Evolutionary conservation across 306 rosid genomes (phyloP).

Genomic region (Sophora flavescens): DNA sequence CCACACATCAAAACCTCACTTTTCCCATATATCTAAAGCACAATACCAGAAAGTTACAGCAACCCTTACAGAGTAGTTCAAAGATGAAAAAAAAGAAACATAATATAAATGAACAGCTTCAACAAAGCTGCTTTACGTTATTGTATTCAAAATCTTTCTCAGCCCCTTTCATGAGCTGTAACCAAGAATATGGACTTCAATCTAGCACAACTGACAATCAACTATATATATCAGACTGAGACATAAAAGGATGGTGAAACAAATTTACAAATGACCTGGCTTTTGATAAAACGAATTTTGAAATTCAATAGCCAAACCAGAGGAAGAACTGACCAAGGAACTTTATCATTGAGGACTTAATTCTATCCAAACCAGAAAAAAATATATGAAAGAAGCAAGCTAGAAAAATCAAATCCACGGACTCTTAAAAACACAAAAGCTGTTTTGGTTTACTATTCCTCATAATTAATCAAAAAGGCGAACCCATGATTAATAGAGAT

Average conservation of each 20-base stretch:
- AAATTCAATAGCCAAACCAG: slow-evolving; percentile 24
- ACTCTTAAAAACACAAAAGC: slow-evolving; percentile 9
- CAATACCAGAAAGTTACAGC: slow-evolving; percentile 22
- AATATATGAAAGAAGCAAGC: slow-evolving; percentile 2
- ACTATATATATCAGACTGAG: slow-evolving; percentile 5
- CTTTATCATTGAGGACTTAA: neutral
- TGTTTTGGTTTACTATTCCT: neutral
- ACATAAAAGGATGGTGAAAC: slow-evolving; percentile 21
- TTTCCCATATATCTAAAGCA: neutral
- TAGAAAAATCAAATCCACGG: slow-evolving; percentile 15
- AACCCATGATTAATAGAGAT: neutral
- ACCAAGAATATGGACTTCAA: neutral
- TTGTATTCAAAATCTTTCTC: neutral
- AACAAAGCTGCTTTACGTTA: slow-evolving; percentile 1
- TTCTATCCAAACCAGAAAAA: neutral
- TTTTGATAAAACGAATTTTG: neutral
- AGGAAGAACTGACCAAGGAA: slow-evolving; percentile 17
- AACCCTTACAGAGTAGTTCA: neutral
- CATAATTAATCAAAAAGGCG: neutral
- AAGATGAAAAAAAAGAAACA: neutral
- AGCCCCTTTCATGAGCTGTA: slow-evolving; percentile 12
- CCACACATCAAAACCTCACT: neutral
- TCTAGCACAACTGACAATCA: slow-evolving; percentile 15
- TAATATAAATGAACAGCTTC: slow-evolving; percentile 25
- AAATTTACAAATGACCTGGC: slow-evolving; percentile 10